phyloP scores from a whole-genome alignment of 306 rosid species.

The Albizia julibrissin region DNA sequence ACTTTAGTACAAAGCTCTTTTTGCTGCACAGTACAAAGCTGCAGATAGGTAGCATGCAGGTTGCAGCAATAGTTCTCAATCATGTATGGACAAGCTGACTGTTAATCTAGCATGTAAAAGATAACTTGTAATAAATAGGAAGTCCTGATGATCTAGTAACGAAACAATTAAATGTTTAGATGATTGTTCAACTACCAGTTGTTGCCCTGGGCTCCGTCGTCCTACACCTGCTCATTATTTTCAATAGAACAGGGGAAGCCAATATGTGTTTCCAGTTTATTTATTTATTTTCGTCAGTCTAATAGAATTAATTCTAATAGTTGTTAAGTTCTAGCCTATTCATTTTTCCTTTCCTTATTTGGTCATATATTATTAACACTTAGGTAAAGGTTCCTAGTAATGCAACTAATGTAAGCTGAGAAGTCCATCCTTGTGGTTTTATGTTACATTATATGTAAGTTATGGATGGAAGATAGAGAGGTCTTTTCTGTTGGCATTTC shows the following conservation, averaged over 20 bases:
- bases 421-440: constrained; percentile 8
- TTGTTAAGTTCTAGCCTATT: background rate
- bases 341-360: background rate
- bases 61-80: background rate
- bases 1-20: background rate
- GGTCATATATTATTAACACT: background rate
- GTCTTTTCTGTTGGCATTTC: background rate
- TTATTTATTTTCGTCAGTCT: background rate
- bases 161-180: background rate
- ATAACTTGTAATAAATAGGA: background rate
- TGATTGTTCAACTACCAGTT: constrained; percentile 6
- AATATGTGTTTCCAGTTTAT: background rate
- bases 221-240: background rate
- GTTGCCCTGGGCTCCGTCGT: constrained; percentile 1
- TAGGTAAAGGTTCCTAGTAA: background rate
- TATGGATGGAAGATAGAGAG: background rate
- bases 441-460: background rate
- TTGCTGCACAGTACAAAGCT: background rate
- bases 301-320: background rate
- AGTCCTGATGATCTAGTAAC: background rate
- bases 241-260: background rate
- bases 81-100: background rate
- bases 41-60: background rate
- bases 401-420: background rate
- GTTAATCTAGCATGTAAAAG: background rate